A percentile compares a stretch with the other conserved stretches of the same genome.
Conservation (phyloP, 1,139 yeast species). For the Suhomyces wounanorum region DNA sequence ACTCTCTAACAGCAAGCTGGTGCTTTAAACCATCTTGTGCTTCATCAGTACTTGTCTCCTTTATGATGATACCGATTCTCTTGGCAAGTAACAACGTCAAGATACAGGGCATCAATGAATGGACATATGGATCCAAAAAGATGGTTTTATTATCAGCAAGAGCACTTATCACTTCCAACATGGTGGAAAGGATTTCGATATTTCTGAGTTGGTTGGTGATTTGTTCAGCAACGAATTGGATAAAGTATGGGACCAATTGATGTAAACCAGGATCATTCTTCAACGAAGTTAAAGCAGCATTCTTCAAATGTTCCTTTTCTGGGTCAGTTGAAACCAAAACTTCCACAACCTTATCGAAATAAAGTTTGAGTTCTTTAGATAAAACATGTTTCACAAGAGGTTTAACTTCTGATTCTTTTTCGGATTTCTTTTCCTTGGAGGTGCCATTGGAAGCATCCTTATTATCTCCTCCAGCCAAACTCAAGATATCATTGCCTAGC, state of each 20-base stretch:
- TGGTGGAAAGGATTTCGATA: conserved; percentile 72
- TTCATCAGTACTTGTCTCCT: conserved; percentile 29
- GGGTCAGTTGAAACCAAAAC: conserved; percentile 67
- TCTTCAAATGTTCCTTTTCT: conserved; percentile 60
- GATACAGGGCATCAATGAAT: conserved; percentile 94
- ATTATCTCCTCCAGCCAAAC: conserved; percentile 23
- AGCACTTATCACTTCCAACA: conserved; percentile 88
- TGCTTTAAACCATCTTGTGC: conserved; percentile 38
- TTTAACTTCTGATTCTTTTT: conserved; percentile 73
- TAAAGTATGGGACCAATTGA: conserved; percentile 93
- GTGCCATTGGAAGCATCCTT: conserved; percentile 18
- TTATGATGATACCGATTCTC: conserved; percentile 67
- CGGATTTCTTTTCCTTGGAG: conserved; percentile 36
- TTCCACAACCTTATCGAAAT: conserved; percentile 86
- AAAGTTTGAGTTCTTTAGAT: conserved; percentile 89
- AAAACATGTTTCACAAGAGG: conserved; percentile 96
- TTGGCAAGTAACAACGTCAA: conserved; percentile 87
- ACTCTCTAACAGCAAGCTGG: conserved; percentile 72
- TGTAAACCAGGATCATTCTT: conserved; percentile 95
- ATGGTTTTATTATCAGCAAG: conserved; percentile 81
- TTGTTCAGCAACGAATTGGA: conserved; percentile 95
- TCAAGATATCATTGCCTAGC: conserved; percentile 45
- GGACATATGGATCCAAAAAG: conserved; percentile 93
- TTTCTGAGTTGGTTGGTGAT: conserved; percentile 85
- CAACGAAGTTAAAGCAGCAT: conserved; percentile 81